These are phyloP conservation scores for Amanita rimosa DNA, from an alignment of 768 basidiomycete species.

Conservation along the genomic window DNA sequence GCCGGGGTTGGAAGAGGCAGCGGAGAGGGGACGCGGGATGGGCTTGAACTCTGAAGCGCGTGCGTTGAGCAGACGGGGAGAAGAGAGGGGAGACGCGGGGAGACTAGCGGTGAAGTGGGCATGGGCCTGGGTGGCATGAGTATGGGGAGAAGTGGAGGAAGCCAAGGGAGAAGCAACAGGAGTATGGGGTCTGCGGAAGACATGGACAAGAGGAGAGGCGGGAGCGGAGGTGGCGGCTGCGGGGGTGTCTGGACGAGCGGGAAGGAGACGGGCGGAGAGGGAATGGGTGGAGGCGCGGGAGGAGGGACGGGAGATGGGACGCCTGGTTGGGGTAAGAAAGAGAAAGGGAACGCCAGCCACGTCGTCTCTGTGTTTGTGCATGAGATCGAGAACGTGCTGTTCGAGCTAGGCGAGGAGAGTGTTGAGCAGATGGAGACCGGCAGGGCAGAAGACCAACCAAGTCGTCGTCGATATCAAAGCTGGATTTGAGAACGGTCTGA, in stretches of 20 bases:
- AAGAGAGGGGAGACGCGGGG: constrained; percentile 75
- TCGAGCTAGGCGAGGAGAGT: constrained; percentile 44
- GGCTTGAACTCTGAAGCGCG: constrained; percentile 88
- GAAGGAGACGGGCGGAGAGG: constrained; percentile 50
- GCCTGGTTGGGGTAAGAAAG: constrained; percentile 69
- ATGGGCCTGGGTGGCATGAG: constrained; percentile 41
- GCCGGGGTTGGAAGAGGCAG: constrained; percentile 52
- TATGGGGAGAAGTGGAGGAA: constrained; percentile 28
- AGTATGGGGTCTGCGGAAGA: constrained; percentile 72
- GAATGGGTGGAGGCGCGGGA: constrained; percentile 71
- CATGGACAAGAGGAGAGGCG: constrained; percentile 61
- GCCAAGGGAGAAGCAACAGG: constrained; percentile 69
- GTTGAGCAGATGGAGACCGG: constrained; percentile 9
- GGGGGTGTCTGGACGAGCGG: constrained; percentile 65
- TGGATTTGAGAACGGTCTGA: constrained; percentile 60
- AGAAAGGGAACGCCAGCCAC: constrained; percentile 73
- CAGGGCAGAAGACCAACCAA: constrained; percentile 33
- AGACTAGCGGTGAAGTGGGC: constrained; percentile 70
- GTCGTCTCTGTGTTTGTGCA: constrained; percentile 92
- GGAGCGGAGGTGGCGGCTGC: constrained; percentile 64
- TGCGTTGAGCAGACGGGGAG: constrained; percentile 78
- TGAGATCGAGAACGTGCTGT: constrained; percentile 83
- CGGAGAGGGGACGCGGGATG: constrained; percentile 68
- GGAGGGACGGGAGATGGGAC: constrained; percentile 71
- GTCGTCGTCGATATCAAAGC: constrained; percentile 59